Evolutionary conservation across 2,329 filamentous ascomycete genomes (phyloP), one percentile per base, ranked within the genome.

Genomic region (Ambrosiella cleistominuta): DNA sequence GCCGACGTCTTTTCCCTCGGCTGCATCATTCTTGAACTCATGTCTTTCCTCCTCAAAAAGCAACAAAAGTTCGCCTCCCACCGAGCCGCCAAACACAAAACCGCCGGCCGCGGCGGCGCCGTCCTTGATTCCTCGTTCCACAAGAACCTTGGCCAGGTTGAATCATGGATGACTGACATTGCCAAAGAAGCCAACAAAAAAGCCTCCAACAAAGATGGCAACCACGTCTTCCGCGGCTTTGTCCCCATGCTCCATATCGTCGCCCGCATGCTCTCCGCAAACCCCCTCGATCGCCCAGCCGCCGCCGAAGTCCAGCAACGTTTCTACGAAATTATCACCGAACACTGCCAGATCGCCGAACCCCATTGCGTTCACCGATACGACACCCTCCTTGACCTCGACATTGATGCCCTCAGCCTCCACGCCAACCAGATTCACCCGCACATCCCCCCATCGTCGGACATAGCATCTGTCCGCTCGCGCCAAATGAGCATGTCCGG

Each of bases 1-100:
- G 79, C 82, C 50, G 86, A 89, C 66, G 72, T 89, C 17, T 90
- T 85, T 69, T 86, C 83, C 2, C 72, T 88, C 1, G 85, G 80
- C 8, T 86, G 84, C 66, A 75, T 88, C 56, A 85, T 85, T 61
- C 72, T 88, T 13, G 85, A 90, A 62, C 75, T 89, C 37, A 66
- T 88, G 17, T 81, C 81, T 19, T 81, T 86, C 64, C 71, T 86
- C 59, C 68, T 88, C 61, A 86, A 86, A 66, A 81, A 82, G 63
- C 75, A 79, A 1, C 76, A 78, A 54, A 77, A 82, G 35, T 88
- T 88, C 65, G 73, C 79, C 39, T 75, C 79, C 27, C 81, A 86
- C 66, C 81, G 86, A 5, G 76, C 79, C 1, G 76, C 79, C 2
- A 83, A 82, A 65, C 80, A 84, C 66, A 82, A 81, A 65, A 76